A percentile compares a stretch with the other conserved stretches of the same genome.
phyloP scores from a whole-genome alignment of 2,329 filamentous ascomycete species.

The Pseudocercospora musae region DNA sequence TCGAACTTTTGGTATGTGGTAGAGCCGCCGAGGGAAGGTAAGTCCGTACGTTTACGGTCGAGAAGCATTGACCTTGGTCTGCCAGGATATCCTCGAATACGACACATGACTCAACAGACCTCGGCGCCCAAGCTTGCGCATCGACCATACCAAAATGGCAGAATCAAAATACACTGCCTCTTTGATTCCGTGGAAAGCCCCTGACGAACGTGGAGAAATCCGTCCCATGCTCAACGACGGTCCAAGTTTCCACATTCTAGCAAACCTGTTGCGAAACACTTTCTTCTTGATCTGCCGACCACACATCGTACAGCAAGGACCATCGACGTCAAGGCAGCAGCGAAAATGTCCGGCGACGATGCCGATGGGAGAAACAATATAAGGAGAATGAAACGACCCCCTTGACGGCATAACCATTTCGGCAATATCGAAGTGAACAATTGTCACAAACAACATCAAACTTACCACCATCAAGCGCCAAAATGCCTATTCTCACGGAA shows the following conservation, averaged over 20 bases:
- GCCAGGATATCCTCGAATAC: background rate
- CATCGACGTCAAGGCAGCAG: background rate
- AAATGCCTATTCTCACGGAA: background rate
- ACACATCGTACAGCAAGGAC: background rate
- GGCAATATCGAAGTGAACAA: background rate
- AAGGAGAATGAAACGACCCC: background rate
- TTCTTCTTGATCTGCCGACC: background rate
- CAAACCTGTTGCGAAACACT: background rate
- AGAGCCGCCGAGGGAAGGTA: background rate
- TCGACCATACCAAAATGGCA: background rate
- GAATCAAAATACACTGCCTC: background rate
- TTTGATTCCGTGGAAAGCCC: background rate
- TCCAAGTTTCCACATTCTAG: background rate
- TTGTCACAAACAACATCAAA: background rate
- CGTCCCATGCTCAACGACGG: background rate
- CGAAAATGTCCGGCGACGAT: background rate
- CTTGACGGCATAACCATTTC: background rate
- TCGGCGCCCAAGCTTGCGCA: background rate
- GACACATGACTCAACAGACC: background rate
- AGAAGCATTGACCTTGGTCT: background rate
- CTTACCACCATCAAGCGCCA: background rate
- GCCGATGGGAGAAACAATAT: background rate
- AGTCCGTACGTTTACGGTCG: no score
- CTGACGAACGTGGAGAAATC: background rate
- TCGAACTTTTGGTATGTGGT: conserved; percentile 17